A percentile compares a stretch with the other conserved stretches of the same genome.
phyloP scores from a whole-genome alignment of 345 rosid species.

The Murraya koenigii region DNA sequence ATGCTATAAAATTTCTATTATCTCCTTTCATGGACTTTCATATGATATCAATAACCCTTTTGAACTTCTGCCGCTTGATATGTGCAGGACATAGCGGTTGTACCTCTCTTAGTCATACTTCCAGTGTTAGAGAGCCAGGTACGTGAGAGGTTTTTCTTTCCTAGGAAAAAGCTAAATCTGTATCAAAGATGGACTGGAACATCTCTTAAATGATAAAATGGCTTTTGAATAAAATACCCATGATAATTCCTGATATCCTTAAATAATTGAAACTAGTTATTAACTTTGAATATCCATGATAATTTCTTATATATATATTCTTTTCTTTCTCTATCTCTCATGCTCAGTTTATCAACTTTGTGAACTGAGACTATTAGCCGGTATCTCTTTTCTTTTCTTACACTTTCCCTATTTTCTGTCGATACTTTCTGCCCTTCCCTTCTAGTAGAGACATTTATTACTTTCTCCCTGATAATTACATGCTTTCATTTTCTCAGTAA shows the following conservation, averaged over 20 bases:
- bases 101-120: constrained; percentile 89
- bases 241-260: not conserved
- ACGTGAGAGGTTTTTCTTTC: constrained; percentile 11
- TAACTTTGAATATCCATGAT: not conserved
- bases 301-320: not conserved
- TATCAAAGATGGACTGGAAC: not conserved
- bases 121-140: constrained; percentile 96
- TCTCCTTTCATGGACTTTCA: constrained; percentile 2
- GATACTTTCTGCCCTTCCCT: not conserved
- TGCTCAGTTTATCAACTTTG: not conserved
- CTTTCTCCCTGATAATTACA: not conserved
- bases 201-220: not conserved
- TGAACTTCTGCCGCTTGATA: constrained; percentile 9
- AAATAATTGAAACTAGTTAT: not conserved
- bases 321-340: not conserved
- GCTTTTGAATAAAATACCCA: not conserved
- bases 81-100: constrained; percentile 92
- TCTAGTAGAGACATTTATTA: not conserved
- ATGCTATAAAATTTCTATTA: constrained; percentile 15
- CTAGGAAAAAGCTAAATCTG: not conserved
- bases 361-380: not conserved
- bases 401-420: not conserved
- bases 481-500: not conserved
- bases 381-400: not conserved
- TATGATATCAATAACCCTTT: constrained; percentile 22